Evolutionary conservation across 108 stramenopile genomes (phyloP), one percentile per base, ranked within the genome.

Genomic region (Licmophora abbreviata): DNA sequence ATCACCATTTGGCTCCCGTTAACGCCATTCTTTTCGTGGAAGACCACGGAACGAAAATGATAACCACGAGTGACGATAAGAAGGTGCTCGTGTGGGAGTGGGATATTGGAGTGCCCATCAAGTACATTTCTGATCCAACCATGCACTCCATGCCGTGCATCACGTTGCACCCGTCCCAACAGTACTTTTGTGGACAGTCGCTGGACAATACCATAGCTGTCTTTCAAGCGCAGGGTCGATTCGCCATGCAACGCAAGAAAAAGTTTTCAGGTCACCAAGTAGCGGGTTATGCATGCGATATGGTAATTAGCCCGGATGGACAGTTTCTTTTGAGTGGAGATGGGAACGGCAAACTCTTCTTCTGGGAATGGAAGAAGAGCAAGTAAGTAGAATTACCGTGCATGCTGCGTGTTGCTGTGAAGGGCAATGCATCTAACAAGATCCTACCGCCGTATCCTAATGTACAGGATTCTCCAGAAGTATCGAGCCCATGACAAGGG

Each of bases 11-110:
- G 52, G 90, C 79, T 6, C 85, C 96, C 9, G 95, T 97, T 24
- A 99, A 97, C 71, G 81, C 96, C 11, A 87, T 99, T 55, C 78
- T 89, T 1, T 98, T 97, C 59, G 81, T 94, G 15, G 96, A 99
- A 68, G 92, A 94, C 59, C 56, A 83, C 44, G 90, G 70, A 27
- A 78, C 68, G 21, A 76, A 93, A 50, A 94, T 99, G 81, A 76
- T 98, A 29, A 86, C 88, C 29, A 95, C 88, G 11, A 77, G 84
- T 27, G 99, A 99, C 64, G 99, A 99, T 66, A 99, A 98, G 66
- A 98, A 97, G 69, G 66, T 97, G 0, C 54, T 99, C 27, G 91
- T 97, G 10, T 99, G 99, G 99, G 99, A 99, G 61, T 95, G 92
- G 85, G 94, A 94, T 59, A 97, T 97, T 59, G 95, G 96, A 9